phyloP scores from a whole-genome alignment of 2,329 filamentous ascomycete genomes.

The Botrytis paeoniae region DNA sequence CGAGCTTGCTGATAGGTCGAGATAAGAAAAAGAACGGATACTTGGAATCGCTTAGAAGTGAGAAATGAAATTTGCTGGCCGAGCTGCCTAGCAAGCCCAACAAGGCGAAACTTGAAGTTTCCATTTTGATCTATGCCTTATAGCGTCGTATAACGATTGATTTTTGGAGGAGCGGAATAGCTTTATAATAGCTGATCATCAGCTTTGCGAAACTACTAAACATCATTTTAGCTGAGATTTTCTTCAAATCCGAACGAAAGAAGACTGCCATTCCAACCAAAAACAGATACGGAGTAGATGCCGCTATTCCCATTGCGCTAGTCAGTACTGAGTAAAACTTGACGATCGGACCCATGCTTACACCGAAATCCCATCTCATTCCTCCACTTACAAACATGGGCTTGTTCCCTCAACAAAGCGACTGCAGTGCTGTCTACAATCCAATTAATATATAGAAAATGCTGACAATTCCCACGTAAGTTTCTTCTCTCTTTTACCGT shows the following conservation, averaged over 20 bases:
- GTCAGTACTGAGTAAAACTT: neutral
- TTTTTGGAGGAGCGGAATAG: neutral
- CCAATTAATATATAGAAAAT: neutral
- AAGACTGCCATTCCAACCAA: neutral
- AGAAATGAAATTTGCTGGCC: conserved; percentile 5
- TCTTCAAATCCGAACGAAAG: neutral
- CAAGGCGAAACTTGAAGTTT: neutral
- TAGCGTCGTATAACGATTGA: neutral
- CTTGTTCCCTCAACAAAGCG: conserved; percentile 1
- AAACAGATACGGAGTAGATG: neutral
- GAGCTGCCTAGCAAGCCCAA: neutral
- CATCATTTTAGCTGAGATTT: no score
- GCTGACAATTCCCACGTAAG: conserved; percentile 5
- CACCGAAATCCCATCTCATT: conserved; percentile 1
- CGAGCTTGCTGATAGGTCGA: neutral
- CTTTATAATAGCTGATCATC: neutral
- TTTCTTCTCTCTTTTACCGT: neutral
- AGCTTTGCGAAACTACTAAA: no score
- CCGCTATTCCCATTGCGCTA: neutral
- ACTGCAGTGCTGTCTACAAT: neutral
- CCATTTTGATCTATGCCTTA: neutral
- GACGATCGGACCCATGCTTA: neutral
- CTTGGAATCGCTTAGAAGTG: neutral
- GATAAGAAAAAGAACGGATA: conserved; percentile 2
- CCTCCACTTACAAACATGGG: neutral